phyloP scores from a whole-genome alignment of 352 stramenopile genomes.

The Phytophthora podocarpi region DNA sequence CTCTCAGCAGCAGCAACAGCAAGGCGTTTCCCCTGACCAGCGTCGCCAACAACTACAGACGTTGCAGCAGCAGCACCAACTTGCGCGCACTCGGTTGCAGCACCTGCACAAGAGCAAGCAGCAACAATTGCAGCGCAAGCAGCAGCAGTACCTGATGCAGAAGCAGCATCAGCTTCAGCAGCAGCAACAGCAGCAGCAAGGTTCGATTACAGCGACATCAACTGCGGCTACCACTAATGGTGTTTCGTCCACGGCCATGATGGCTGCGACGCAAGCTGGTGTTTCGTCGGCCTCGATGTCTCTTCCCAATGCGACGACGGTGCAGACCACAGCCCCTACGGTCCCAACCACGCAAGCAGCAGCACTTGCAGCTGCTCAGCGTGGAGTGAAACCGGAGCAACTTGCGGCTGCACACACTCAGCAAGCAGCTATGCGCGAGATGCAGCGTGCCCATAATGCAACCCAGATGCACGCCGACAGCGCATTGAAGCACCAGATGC shows the following conservation, averaged over 20 bases:
- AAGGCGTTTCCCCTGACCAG: constrained; percentile 61
- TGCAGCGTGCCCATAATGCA: constrained; percentile 68
- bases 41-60: constrained; percentile 75
- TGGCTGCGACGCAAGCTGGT: constrained; percentile 39
- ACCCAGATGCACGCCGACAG: constrained; percentile 50
- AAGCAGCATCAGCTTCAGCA: constrained; percentile 81
- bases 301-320: constrained; percentile 44
- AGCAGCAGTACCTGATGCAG: constrained; percentile 80
- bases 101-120: constrained; percentile 84
- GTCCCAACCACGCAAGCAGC: constrained; percentile 33
- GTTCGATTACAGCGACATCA: constrained; percentile 32
- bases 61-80: constrained; percentile 75
- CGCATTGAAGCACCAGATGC: constrained; percentile 38
- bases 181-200: constrained; percentile 62
- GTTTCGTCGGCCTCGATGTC: constrained; percentile 36
- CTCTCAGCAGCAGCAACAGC: constrained; percentile 69
- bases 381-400: constrained; percentile 63
- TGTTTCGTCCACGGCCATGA: constrained; percentile 30
- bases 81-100: constrained; percentile 67
- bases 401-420: constrained; percentile 58
- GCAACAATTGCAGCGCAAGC: constrained; percentile 79
- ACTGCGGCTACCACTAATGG: constrained; percentile 23
- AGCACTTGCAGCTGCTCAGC: constrained; percentile 34
- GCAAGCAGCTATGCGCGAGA: constrained; percentile 63
- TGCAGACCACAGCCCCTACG: constrained; percentile 45